Conservation (phyloP, 192 early-diverging fungal genomes). For the Oehlia diaphana region DNA sequence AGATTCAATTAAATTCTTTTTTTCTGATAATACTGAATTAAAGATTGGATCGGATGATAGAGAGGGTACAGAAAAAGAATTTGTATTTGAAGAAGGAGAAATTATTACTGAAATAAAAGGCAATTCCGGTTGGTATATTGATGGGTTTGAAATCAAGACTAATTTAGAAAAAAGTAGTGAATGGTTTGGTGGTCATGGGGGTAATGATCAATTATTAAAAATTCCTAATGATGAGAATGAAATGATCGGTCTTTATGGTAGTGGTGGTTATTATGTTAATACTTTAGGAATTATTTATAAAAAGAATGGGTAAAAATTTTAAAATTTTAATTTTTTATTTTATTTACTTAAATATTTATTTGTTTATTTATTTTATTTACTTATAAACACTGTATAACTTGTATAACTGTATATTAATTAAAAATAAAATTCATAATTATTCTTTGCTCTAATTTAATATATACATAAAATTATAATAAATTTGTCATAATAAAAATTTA, state of each 20-base stretch:
- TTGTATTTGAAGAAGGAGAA: slow-evolving; percentile 50
- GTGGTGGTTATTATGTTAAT: slow-evolving; percentile 54
- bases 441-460: no score
- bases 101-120: slow-evolving; percentile 47
- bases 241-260: slow-evolving; percentile 55
- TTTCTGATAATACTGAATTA: slow-evolving; percentile 45
- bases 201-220: slow-evolving; percentile 36
- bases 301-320: no score
- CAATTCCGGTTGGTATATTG: slow-evolving; percentile 57
- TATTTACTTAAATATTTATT: no score
- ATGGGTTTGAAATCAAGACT: slow-evolving; percentile 60
- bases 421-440: no score
- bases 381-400: no score
- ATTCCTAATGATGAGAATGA: slow-evolving; percentile 48
- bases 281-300: slow-evolving; percentile 53
- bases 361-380: no score
- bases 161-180: slow-evolving; percentile 43
- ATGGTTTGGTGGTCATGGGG: slow-evolving; percentile 59
- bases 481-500: no score
- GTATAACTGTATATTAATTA: no score
- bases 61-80: slow-evolving; percentile 34
- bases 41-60: slow-evolving; percentile 42
- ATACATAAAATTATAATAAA: no score
- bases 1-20: slow-evolving; percentile 51
- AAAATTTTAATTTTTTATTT: no score